Percentiles rank a stretch among this genome's conserved stretches.
Conservation (phyloP, 768 basidiomycete species). For the Suillus subluteus region DNA sequence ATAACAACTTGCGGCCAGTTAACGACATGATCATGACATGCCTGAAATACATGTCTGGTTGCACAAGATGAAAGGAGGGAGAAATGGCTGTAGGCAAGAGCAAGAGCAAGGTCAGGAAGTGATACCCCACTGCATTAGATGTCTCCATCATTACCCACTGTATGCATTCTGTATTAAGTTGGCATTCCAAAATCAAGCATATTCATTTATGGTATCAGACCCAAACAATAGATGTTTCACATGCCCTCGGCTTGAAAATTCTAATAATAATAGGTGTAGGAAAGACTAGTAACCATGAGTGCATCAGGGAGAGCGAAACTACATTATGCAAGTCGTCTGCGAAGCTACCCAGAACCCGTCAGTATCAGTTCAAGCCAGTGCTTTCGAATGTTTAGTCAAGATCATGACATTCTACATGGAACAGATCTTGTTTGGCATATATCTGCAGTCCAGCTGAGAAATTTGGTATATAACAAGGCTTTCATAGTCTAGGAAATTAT, state of each 20-base stretch:
- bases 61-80: background rate
- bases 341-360: constrained; percentile 91
- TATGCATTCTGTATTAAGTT: no score
- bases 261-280: no score
- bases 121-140: background rate
- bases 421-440: no score
- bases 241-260: no score
- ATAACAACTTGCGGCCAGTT: constrained; percentile 15
- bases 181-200: no score
- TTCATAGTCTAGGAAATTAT: background rate
- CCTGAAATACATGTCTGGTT: constrained; percentile 16
- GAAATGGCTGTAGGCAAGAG: constrained; percentile 12
- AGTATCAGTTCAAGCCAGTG: constrained; percentile 85
- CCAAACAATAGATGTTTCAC: no score
- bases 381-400: constrained; percentile 93
- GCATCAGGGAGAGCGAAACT: constrained; percentile 92
- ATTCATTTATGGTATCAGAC: no score
- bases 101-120: constrained; percentile 4
- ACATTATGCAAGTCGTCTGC: constrained; percentile 99
- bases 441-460: background rate
- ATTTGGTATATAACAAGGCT: background rate
- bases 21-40: constrained; percentile 17
- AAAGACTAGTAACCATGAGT: no score
- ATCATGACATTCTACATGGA: constrained; percentile 93
- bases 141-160: background rate